Percentiles rank a stretch among this genome's conserved stretches.
phyloP scores from a whole-genome alignment of 108 stramenopile species.

The Cyclotella baltica region DNA sequence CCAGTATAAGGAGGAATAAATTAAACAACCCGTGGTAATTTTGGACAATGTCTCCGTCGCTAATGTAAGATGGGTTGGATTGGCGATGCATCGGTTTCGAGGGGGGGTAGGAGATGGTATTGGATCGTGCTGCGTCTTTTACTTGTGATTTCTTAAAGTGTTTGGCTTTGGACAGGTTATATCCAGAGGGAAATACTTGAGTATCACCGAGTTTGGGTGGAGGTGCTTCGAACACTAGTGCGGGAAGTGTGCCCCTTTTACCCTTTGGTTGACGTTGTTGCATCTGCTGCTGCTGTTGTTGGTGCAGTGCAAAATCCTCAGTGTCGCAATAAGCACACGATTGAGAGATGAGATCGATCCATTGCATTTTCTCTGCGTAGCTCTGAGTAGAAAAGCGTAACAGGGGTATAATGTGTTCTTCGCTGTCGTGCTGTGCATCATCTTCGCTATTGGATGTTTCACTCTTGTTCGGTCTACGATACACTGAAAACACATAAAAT shows the following conservation, averaged over 20 bases:
- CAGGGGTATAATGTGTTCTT: constrained; percentile 69
- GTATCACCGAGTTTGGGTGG: constrained; percentile 19
- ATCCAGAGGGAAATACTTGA: constrained; percentile 48
- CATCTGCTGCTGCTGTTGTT: constrained; percentile 41
- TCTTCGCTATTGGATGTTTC: constrained; percentile 14
- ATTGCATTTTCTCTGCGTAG: constrained; percentile 72
- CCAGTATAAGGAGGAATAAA: constrained; percentile 76
- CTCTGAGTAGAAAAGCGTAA: constrained; percentile 80
- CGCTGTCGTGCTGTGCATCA: constrained; percentile 50
- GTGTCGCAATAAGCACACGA: constrained; percentile 81
- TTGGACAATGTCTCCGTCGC: constrained; percentile 63
- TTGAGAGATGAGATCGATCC: constrained; percentile 78
- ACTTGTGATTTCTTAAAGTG: constrained; percentile 55
- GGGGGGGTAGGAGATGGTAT: constrained; percentile 67
- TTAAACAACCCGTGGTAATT: constrained; percentile 88
- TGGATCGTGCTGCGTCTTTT: constrained; percentile 57
- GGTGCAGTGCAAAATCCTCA: constrained; percentile 60
- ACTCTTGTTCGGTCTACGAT: constrained; percentile 49
- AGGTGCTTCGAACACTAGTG: constrained; percentile 35
- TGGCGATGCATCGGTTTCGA: constrained; percentile 74
- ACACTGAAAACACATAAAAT: constrained; percentile 84
- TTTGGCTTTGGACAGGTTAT: constrained; percentile 45
- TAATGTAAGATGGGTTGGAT: constrained; percentile 67
- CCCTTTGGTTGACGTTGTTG: constrained; percentile 52
- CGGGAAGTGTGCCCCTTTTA: constrained; percentile 38